Base-by-base conservation (phyloP, 345 rosid species). In the Boechera retrofracta region DNA sequence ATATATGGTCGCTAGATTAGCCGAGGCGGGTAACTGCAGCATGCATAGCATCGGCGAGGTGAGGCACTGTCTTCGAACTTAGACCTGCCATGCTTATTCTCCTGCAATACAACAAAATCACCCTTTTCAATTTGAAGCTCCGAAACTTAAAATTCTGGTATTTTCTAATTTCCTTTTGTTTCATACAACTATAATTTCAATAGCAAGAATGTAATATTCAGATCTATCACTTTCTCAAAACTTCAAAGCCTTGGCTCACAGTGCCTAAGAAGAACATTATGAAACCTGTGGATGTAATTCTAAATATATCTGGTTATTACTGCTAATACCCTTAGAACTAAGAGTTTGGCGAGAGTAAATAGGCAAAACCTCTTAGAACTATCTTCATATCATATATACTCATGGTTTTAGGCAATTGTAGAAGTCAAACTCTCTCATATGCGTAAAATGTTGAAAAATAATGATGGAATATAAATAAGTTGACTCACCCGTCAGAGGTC, bases 11-110 rank as follows among this genome's bases (percentile, higher is more conserved):
- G 55, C 47, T 57, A 36, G 68, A 57, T 77, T 80, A 88, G 63
- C 39, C 72, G 7, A 58, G 4, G n/a, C 66, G 71, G 56, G 89
- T 79, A 53, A 88, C 86, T 24, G 96, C 89, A 64, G 89, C 91
- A 82, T 90, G 91, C 10, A 90, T 86, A 21, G 96, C 92, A 56
- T 85, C 92, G 0, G 87, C 86, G 18, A 90, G 89, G 73, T 85
- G 86, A 60, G 91, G 89, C 47, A 88, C 83, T 2, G 91, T 90
- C 76, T 66, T 87, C 4, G 86, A 55, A 63, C 92, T 88, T 42
- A 90, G 85, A 39, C 92, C 92, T 12, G 96, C 91, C 87, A 90
- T 83, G 85, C 92, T 90, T 64, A 90, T 90, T 75, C 96, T 87
- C 91, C 96, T 90, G 89, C 83, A 82, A 79, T 49, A 53, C 49